phyloP scores from a whole-genome alignment of 768 basidiomycete species.

The Rhizopogon sp. region DNA sequence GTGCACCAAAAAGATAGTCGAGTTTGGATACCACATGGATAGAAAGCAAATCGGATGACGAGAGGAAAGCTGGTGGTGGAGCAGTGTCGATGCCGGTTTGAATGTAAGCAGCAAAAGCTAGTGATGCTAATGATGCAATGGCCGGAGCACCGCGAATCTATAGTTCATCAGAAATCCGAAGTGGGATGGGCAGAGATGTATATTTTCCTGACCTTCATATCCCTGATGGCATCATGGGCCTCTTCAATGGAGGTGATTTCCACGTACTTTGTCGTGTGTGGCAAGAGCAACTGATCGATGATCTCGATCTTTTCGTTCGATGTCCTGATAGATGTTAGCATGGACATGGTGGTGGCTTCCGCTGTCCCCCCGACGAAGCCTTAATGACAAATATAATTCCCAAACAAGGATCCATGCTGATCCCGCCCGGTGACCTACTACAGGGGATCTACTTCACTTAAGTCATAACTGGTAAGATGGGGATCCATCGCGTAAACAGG shows the following conservation, averaged over 20 bases:
- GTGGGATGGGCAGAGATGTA: not conserved
- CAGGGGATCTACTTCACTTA: no score
- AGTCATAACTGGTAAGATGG: no score
- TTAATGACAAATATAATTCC: no score
- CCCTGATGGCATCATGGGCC: constrained; percentile 91
- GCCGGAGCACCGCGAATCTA: constrained; percentile 91
- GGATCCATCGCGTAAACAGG: no score
- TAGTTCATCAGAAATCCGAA: not conserved
- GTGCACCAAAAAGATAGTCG: constrained; percentile 73
- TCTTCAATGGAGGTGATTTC: constrained; percentile 69
- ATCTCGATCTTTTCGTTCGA: constrained; percentile 67
- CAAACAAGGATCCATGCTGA: no score
- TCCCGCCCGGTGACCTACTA: no score
- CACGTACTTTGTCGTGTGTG: constrained; percentile 66
- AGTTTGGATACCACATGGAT: constrained; percentile 54
- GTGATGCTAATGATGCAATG: constrained; percentile 87
- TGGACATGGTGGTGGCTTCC: constrained; percentile 8
- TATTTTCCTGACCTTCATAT: constrained; percentile 73
- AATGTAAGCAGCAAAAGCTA: constrained; percentile 67
- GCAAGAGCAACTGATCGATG: constrained; percentile 84
- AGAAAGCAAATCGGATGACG: constrained; percentile 46
- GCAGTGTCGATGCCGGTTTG: constrained; percentile 43
- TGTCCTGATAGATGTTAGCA: constrained; percentile 36
- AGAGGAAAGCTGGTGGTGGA: constrained; percentile 49
- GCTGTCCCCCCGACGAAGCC: no score